Evolutionary conservation across 75 land plant genomes (phyloP).

Genomic region (Cryptomeria japonica): DNA sequence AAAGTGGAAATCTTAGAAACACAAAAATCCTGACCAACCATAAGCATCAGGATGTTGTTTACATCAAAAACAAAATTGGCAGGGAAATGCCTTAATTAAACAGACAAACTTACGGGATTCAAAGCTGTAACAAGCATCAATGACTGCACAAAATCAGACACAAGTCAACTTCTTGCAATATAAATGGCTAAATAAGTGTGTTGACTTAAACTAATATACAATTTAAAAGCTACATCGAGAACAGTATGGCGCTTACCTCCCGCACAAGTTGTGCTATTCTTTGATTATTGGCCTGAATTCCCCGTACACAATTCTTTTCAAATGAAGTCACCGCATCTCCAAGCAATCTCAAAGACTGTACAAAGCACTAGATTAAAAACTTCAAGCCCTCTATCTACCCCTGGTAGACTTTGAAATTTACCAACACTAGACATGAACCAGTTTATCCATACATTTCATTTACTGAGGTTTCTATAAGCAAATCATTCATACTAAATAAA

Average conservation of each 20-base stretch:
- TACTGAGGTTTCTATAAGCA: neutral
- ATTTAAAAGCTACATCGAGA: neutral
- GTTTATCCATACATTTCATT: neutral
- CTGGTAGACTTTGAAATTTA: neutral
- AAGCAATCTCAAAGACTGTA: conserved; percentile 86
- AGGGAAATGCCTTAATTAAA: neutral
- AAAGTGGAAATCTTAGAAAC: neutral
- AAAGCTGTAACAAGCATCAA: conserved; percentile 97
- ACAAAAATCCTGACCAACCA: neutral
- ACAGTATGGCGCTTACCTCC: conserved; percentile 46
- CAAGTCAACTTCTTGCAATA: neutral
- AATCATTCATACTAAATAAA: neutral
- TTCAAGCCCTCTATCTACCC: neutral
- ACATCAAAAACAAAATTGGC: neutral
- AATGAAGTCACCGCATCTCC: conserved; percentile 97
- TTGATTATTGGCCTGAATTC: conserved; percentile 83
- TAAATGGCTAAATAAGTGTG: neutral
- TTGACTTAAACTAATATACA: neutral
- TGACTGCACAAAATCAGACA: conserved; percentile 55
- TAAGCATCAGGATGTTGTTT: neutral
- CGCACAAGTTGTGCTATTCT: conserved; percentile 76
- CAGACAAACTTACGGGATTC: conserved; percentile 85
- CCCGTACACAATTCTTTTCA: conserved; percentile 95
- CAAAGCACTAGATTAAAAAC: neutral
- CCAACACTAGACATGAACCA: neutral